Base-by-base conservation (phyloP, 305 asterid species). In the Solanum hybrid region DNA sequence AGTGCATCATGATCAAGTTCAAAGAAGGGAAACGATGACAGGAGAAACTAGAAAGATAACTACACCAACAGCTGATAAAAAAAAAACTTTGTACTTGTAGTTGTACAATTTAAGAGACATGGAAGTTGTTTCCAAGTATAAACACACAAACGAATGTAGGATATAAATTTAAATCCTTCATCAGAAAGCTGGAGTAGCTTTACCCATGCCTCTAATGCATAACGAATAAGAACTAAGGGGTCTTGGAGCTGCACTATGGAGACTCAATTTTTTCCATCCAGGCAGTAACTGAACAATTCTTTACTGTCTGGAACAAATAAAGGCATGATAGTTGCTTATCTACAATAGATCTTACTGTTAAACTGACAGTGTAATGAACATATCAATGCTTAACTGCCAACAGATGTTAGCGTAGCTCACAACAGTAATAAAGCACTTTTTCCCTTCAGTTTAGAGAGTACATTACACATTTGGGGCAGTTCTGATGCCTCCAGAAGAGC, bases 381-480 rank as follows among this genome's bases (percentile, higher is more conserved):
- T 56, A 56, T 26, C 86, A 40, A 40, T 22, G 88, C 77, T 32
- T 6, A 85, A 85, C 88, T 85, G 77, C 77, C 77, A 56, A 60
- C n/a, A 60, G 77, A 85, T 85, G 34, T 40, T 56, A 85, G 77
- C 24, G 88, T 60, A 85, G 88, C 77, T 32, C 88, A 85, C 77
- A 85, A 60, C 72, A 56, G 77, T 11, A 56, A 31, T 5, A 56
- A 2, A 34, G 51, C 32, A 60, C n/a, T 85, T 32, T 84, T 31
- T 31, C 31, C 88, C 88, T 22, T 85, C 34, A 85, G 77, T 40
- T n/a, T 56, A 19, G 7, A 19, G 88, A 29, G 36, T 31, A 10
- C 31, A 29, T 45, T 51, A 51, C 87, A 45, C 75, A 51, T 84
- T 35, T 51, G 38, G 40, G 26, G 31, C 12, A 84, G 29, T 51